Conservation (phyloP, 75 land plant species). For the Cunninghamia lanceolata region DNA sequence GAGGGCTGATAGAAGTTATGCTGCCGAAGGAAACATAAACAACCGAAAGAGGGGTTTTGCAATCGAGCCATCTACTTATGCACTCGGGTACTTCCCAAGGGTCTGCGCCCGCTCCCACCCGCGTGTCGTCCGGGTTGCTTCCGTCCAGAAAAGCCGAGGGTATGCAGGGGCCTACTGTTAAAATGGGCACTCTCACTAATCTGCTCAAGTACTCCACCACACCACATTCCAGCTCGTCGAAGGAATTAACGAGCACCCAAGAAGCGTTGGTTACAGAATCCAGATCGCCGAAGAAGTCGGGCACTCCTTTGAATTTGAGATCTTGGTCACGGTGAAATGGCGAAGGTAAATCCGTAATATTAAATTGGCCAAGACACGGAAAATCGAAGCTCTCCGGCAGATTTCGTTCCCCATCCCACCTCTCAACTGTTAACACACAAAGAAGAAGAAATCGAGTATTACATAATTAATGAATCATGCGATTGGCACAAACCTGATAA, state of each 20-base stretch:
- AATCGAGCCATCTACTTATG: slow-evolving; percentile 11
- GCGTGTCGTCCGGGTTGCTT: neutral
- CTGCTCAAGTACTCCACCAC: neutral
- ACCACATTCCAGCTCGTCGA: neutral
- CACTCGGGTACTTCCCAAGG: slow-evolving; percentile 12
- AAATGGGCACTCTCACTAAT: too few relatives aligned
- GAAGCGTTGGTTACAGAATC: neutral
- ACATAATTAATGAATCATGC: neutral
- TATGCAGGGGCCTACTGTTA: neutral
- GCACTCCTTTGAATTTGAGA: neutral
- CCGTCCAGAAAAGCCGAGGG: slow-evolving; percentile 1
- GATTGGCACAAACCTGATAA: too few relatives aligned
- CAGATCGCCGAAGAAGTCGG: neutral
- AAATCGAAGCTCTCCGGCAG: neutral
- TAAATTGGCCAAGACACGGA: neutral
- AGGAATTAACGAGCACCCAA: neutral
- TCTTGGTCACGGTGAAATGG: neutral
- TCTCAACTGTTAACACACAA: neutral
- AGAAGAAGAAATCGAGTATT: neutral
- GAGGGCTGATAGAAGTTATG: neutral
- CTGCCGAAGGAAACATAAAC: slow-evolving; percentile 17
- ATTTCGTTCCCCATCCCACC: neutral
- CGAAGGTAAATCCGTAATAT: neutral
- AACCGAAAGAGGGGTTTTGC: neutral
- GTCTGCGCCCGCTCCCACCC: neutral